A percentile compares a stretch with the other conserved stretches of the same genome.
Evolutionary conservation across 2,329 filamentous ascomycete species (phyloP).

Genomic region (Cordyceps tenuipes): DNA sequence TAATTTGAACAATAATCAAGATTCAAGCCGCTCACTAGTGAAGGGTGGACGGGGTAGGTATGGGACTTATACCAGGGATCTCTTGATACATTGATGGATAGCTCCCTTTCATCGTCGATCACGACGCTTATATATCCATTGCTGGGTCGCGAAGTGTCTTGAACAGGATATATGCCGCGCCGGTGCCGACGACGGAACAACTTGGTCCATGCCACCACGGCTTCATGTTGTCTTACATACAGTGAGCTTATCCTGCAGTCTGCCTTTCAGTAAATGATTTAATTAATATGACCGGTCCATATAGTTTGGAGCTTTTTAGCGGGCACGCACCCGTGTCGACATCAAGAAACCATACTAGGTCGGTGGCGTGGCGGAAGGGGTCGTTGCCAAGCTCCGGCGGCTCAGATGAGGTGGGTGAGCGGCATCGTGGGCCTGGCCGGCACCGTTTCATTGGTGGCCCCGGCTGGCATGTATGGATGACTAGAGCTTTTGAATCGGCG

Average conservation of each 20-base stretch:
- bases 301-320: neutral
- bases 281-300: neutral
- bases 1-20: neutral
- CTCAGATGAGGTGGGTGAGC: neutral
- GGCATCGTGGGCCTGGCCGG: neutral
- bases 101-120: neutral
- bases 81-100: neutral
- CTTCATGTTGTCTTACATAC: conserved; percentile 1
- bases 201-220: neutral
- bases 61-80: neutral
- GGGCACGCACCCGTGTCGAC: neutral
- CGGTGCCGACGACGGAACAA: conserved; percentile 2
- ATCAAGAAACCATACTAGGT: neutral
- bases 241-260: neutral
- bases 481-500: neutral
- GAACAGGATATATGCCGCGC: neutral
- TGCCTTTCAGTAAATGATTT: neutral
- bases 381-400: neutral
- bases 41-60: neutral
- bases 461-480: neutral
- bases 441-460: neutral
- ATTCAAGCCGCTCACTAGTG: neutral
- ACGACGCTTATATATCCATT: neutral
- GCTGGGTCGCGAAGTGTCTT: neutral
- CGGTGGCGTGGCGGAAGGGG: neutral